These are phyloP conservation scores for Wickerhamomyces sp. DNA, from an alignment of 1,139 yeast genomes.

Conservation along the genomic window DNA sequence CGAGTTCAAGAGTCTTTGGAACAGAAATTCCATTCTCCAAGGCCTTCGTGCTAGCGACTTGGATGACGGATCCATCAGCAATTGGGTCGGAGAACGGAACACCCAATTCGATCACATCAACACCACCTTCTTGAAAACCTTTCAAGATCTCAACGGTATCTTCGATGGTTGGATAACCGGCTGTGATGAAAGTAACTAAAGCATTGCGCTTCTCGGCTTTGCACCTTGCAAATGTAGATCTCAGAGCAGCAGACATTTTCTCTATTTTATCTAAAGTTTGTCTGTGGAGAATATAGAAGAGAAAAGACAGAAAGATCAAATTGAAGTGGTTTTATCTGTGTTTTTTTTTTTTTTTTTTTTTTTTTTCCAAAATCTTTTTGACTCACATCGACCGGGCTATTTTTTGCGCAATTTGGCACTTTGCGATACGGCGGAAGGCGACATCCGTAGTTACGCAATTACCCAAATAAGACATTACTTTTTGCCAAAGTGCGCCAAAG, in stretches of 20 bases:
- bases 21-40: conserved; percentile 79
- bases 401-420: too few relatives aligned
- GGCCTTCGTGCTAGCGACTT: conserved; percentile 75
- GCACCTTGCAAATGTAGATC: conserved; percentile 67
- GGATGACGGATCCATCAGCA: conserved; percentile 98
- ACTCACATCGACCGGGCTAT: too few relatives aligned
- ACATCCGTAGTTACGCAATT: too few relatives aligned
- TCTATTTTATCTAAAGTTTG: too few relatives aligned
- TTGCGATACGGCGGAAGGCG: too few relatives aligned
- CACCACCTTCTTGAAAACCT: conserved; percentile 93
- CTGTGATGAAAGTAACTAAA: conserved; percentile 86
- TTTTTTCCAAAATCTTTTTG: too few relatives aligned
- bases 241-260: conserved; percentile 61
- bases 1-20: conserved; percentile 60
- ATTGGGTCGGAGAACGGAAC: conserved; percentile 98
- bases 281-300: too few relatives aligned
- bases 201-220: conserved; percentile 78
- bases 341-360: too few relatives aligned
- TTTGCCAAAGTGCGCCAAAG: too few relatives aligned
- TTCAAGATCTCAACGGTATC: conserved; percentile 83
- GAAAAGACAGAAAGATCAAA: too few relatives aligned
- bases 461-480: too few relatives aligned
- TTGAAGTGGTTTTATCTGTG: too few relatives aligned
- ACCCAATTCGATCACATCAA: conserved; percentile 90
- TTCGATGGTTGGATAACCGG: conserved; percentile 85